These are phyloP conservation scores for Tylopilus plumbeoviolaceoides DNA, from an alignment of 768 basidiomycete genomes.

Conservation along the genomic window DNA sequence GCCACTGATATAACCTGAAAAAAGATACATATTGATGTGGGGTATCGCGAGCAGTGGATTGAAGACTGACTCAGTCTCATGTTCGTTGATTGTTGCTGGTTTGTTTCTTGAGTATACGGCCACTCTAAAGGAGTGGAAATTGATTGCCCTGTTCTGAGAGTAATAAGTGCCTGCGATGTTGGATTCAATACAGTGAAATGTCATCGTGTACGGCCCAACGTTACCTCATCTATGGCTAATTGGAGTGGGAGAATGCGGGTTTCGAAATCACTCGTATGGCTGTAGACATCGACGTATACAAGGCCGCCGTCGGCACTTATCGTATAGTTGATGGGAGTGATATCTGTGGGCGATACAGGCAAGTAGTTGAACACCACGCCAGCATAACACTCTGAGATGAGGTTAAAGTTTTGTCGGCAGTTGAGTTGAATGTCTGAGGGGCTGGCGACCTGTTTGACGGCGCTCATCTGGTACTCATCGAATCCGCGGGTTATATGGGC, in stretches of 20 bases:
- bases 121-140: conserved; percentile 62
- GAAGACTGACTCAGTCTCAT: conserved; percentile 52
- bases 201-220: not conserved
- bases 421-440: conserved; percentile 46
- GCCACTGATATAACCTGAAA: conserved; percentile 58
- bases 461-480: no score
- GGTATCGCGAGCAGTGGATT: not conserved
- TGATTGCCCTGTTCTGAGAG: conserved; percentile 54
- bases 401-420: conserved; percentile 75
- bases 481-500: no score
- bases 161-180: conserved; percentile 60
- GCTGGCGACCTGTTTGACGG: conserved; percentile 26
- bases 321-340: conserved; percentile 57
- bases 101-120: conserved; percentile 68
- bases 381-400: conserved; percentile 66
- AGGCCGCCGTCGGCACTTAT: conserved; percentile 66
- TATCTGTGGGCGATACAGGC: conserved; percentile 35
- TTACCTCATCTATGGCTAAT: conserved; percentile 71
- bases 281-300: conserved; percentile 56
- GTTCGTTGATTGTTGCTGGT: conserved; percentile 52
- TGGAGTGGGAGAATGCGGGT: conserved; percentile 66
- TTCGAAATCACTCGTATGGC: conserved; percentile 68
- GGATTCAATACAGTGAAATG: not conserved
- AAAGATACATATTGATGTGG: conserved; percentile 1
- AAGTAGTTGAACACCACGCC: conserved; percentile 60